Conservation (phyloP, 164 flowering plant species). For the Cinnamomum micranthum region DNA sequence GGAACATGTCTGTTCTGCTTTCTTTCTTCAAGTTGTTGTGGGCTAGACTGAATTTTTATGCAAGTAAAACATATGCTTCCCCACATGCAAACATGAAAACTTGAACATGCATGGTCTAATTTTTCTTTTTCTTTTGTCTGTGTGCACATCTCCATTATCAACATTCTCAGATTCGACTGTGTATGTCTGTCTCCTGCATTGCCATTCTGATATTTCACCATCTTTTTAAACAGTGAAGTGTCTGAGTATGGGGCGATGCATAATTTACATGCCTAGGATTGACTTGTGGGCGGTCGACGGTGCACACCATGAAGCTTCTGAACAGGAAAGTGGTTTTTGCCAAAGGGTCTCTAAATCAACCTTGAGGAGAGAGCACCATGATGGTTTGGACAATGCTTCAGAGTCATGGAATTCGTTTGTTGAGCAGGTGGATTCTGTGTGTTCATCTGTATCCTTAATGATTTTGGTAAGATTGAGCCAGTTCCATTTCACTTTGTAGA, state of each 20-base stretch:
- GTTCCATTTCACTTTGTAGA: background rate
- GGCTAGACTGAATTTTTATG: background rate
- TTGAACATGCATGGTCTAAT: background rate
- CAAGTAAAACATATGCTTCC: background rate
- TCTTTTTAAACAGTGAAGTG: slow-evolving; percentile 61
- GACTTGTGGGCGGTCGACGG: slow-evolving; percentile 84
- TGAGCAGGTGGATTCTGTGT: slow-evolving; percentile 73
- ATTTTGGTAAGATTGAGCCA: slow-evolving; percentile 57
- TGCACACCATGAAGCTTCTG: slow-evolving; percentile 22
- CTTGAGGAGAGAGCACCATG: slow-evolving; percentile 15
- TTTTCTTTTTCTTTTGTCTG: background rate
- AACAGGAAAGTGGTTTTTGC: slow-evolving; percentile 23
- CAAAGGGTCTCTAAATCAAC: slow-evolving; percentile 9
- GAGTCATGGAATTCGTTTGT: slow-evolving; percentile 49
- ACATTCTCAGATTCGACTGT: no score
- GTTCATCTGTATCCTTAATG: slow-evolving; percentile 55
- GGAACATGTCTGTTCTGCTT: background rate
- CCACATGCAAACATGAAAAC: background rate
- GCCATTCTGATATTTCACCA: background rate
- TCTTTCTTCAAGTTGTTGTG: background rate
- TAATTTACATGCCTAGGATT: slow-evolving; percentile 82
- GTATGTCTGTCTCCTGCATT: no score
- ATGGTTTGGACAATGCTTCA: slow-evolving; percentile 35
- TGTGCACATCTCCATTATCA: no score
- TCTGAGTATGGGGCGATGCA: slow-evolving; percentile 44